phyloP scores from a whole-genome alignment of 768 basidiomycete genomes.

The Rubroboletus pulcherrimus region DNA sequence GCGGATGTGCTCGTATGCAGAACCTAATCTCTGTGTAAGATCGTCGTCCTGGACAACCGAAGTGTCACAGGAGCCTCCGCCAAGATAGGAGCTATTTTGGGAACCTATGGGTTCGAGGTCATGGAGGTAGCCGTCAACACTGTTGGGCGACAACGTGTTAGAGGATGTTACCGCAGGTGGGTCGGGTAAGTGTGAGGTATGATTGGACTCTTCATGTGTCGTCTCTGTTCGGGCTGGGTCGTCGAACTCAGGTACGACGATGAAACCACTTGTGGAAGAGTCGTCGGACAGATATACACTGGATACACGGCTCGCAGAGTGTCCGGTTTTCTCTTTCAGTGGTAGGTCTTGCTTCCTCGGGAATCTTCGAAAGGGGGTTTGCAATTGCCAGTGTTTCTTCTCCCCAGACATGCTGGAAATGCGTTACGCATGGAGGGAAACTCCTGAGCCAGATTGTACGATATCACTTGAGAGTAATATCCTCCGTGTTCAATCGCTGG shows the following conservation, averaged over 20 bases:
- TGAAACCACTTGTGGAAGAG: slow-evolving; percentile 12
- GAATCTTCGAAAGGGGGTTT: slow-evolving; percentile 20
- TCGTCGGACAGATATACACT: slow-evolving; percentile 22
- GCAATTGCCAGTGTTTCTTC: slow-evolving; percentile 26
- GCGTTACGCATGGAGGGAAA: slow-evolving; percentile 8
- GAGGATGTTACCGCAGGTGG: neutral
- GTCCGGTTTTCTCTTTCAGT: neutral
- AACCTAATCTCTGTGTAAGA: slow-evolving; percentile 18
- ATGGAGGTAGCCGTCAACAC: neutral
- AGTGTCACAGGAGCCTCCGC: neutral
- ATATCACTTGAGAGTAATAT: neutral
- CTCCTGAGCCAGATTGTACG: neutral
- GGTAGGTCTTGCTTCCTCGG: slow-evolving; percentile 6
- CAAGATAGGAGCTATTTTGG: neutral
- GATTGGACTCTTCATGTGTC: neutral
- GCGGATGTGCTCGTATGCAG: slow-evolving; percentile 24
- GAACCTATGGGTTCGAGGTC: neutral
- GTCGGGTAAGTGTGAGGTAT: neutral
- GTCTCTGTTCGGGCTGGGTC: slow-evolving; percentile 1
- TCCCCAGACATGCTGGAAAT: slow-evolving; percentile 21
- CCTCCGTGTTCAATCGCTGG: neutral
- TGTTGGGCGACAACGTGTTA: neutral
- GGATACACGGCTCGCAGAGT: slow-evolving; percentile 13
- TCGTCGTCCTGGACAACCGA: slow-evolving; percentile 12
- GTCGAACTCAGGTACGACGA: slow-evolving; percentile 28